Percentiles rank a stretch among this genome's conserved stretches.
phyloP scores from a whole-genome alignment of 2,329 filamentous ascomycete species.

The Pyrenochaeta sp. region DNA sequence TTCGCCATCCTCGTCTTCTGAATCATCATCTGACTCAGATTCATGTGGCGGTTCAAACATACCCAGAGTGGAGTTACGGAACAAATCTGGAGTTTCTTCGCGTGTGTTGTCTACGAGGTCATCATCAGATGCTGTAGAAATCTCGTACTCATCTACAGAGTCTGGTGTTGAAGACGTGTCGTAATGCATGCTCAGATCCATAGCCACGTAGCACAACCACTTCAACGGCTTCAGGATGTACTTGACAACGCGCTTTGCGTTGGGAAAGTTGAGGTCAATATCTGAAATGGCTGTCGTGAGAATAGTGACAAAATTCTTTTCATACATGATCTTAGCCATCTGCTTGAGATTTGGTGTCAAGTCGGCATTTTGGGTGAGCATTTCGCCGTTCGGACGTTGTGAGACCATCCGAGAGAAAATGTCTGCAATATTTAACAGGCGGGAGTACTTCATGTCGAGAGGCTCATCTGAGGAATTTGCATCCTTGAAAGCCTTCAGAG shows the following conservation, averaged over 20 bases:
- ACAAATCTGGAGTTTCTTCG: constrained; percentile 90
- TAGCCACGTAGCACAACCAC: constrained; percentile 84
- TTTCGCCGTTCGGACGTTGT: constrained; percentile 51
- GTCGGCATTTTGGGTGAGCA: constrained; percentile 48
- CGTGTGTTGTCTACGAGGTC: constrained; percentile 80
- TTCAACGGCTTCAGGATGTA: constrained; percentile 92
- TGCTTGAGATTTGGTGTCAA: constrained; percentile 74
- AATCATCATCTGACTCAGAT: constrained; percentile 77
- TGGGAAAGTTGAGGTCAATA: constrained; percentile 92
- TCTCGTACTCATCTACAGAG: constrained; percentile 81
- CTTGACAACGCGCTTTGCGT: constrained; percentile 92
- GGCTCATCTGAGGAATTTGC: constrained; percentile 80
- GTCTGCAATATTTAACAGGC: constrained; percentile 86
- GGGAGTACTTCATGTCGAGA: constrained; percentile 84
- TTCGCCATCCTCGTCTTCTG: constrained; percentile 70
- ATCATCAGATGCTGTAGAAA: constrained; percentile 89
- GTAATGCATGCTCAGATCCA: constrained; percentile 82
- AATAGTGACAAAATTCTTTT: constrained; percentile 92
- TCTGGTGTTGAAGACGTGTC: constrained; percentile 73
- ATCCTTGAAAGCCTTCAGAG: constrained; percentile 90
- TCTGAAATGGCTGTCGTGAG: constrained; percentile 93
- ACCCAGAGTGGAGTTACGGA: constrained; percentile 93
- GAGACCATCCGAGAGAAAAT: constrained; percentile 93
- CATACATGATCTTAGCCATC: constrained; percentile 94
- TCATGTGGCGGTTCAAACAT: constrained; percentile 89